phyloP scores from a whole-genome alignment of 2,329 filamentous ascomycete genomes.

The Pseudocercospora crystallina region DNA sequence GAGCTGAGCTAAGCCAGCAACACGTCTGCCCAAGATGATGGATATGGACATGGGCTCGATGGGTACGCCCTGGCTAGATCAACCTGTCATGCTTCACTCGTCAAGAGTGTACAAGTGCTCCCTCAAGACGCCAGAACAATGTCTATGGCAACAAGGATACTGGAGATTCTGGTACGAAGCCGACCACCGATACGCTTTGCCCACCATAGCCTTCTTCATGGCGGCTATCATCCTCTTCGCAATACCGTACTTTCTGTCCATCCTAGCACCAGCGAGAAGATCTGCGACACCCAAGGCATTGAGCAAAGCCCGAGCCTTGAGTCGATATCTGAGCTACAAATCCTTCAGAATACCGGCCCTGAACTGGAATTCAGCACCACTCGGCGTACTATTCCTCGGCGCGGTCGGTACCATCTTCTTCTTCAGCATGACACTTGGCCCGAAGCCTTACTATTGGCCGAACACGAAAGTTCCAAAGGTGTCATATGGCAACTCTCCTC shows the following conservation, averaged over 20 bases:
- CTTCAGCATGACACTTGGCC: conserved; percentile 39
- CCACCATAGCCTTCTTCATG: conserved; percentile 56
- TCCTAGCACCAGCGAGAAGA: conserved; percentile 2
- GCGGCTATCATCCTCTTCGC: conserved; percentile 51
- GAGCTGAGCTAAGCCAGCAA: too few relatives aligned
- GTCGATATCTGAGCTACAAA: conserved; percentile 45
- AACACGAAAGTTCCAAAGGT: conserved; percentile 17
- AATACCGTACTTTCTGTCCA: conserved; percentile 39
- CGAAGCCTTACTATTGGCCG: conserved; percentile 57
- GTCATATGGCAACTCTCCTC: conserved; percentile 52
- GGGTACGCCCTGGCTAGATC: conserved; percentile 39
- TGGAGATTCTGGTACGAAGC: conserved; percentile 57
- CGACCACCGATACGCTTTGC: conserved; percentile 54
- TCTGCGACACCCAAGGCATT: background rate
- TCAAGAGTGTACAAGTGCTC: conserved; percentile 34
- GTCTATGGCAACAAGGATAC: conserved; percentile 46
- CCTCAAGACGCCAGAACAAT: conserved; percentile 43
- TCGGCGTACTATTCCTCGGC: conserved; percentile 47
- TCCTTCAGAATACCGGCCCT: conserved; percentile 37
- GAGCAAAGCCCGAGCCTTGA: conserved; percentile 36
- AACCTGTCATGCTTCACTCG: conserved; percentile 44
- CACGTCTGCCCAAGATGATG: too few relatives aligned
- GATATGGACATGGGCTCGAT: conserved; percentile 11
- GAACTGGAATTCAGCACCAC: conserved; percentile 45
- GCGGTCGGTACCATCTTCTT: conserved; percentile 48